phyloP scores from a whole-genome alignment of 495 filamentous ascomycete species.

The Apiosordaria backusii region DNA sequence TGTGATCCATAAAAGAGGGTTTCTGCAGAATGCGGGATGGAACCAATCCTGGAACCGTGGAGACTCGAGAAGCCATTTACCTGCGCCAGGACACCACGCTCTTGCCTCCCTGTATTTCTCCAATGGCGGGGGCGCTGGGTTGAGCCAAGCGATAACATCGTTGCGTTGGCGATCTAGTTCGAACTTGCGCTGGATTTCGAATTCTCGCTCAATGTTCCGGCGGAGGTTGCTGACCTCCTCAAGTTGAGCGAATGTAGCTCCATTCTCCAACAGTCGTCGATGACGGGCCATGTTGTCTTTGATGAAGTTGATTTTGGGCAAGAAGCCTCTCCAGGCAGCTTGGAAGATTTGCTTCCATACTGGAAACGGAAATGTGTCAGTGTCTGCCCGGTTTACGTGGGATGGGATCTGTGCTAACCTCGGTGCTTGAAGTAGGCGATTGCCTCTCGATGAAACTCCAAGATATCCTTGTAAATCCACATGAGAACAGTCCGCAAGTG shows the following conservation, averaged over 20 bases:
- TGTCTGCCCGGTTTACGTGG: not conserved
- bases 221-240: not conserved
- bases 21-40: not conserved
- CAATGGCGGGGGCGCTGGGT: not conserved
- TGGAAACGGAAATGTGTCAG: not conserved
- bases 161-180: not conserved
- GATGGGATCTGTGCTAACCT: constrained; percentile 7
- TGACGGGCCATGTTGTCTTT: constrained; percentile 27
- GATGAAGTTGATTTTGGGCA: constrained; percentile 31
- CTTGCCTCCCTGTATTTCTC: not conserved
- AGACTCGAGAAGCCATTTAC: not conserved
- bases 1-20: not conserved
- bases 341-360: constrained; percentile 33
- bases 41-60: not conserved
- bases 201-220: not conserved
- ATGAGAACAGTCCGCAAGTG: constrained; percentile 28
- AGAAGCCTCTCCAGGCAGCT: constrained; percentile 40
- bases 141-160: not conserved
- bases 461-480: constrained; percentile 42
- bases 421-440: constrained; percentile 30
- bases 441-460: constrained; percentile 42
- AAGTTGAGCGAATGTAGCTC: constrained; percentile 18
- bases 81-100: not conserved
- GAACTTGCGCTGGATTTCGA: not conserved
- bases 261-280: constrained; percentile 28